phyloP scores from a whole-genome alignment of 441 rosid species.

The Raphanus hybrid region DNA sequence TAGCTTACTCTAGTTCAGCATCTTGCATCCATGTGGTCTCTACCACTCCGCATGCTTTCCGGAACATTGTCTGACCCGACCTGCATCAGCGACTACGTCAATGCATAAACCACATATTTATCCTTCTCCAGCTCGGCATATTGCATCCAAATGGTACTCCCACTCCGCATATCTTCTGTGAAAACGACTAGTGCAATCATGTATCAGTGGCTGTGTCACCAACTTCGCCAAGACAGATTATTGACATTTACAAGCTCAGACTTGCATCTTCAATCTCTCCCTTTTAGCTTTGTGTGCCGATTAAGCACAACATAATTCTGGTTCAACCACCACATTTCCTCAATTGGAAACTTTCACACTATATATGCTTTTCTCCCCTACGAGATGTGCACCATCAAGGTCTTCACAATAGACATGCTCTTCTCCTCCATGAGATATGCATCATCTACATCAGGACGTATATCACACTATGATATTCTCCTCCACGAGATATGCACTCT shows the following conservation, averaged over 20 bases:
- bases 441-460: background rate
- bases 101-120: background rate
- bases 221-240: background rate
- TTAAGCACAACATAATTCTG: background rate
- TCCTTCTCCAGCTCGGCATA: background rate
- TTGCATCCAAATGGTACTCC: background rate
- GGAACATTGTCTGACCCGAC: background rate
- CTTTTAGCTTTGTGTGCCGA: background rate
- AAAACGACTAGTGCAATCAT: background rate
- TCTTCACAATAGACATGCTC: too few species aligned
- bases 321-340: background rate
- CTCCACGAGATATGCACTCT: background rate
- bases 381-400: background rate
- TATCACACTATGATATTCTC: background rate
- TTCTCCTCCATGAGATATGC: background rate
- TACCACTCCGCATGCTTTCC: background rate
- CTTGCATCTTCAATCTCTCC: background rate
- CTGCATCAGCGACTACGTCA: background rate
- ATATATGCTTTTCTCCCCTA: background rate
- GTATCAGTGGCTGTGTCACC: background rate
- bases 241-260: background rate
- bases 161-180: background rate
- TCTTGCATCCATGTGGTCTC: background rate
- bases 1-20: background rate
- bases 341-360: background rate